Conservation (phyloP, 164 flowering plant genomes). For the Magnolia changhungtana region DNA sequence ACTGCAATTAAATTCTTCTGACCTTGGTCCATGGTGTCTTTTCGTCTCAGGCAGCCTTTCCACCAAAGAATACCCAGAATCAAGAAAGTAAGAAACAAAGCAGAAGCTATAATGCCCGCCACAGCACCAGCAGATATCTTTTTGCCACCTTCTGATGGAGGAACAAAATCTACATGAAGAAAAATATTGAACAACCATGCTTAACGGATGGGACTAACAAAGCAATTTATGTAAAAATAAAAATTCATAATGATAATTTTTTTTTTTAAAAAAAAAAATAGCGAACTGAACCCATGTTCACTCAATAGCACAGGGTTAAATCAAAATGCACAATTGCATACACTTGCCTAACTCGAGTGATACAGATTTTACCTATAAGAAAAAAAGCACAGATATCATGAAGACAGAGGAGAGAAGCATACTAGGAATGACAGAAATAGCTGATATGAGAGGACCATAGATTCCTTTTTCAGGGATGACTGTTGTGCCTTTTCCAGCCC, state of each 20-base stretch:
- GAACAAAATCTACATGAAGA: slow-evolving; percentile 17
- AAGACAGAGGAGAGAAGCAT: slow-evolving; percentile 4
- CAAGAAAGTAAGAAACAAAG: slow-evolving; percentile 13
- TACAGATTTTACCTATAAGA: background rate
- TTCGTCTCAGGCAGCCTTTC: slow-evolving; percentile 31
- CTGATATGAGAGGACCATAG: slow-evolving; percentile 26
- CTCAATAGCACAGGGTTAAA: background rate
- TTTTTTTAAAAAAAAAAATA: background rate
- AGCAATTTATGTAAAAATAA: background rate
- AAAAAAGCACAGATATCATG: background rate
- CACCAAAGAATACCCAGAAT: slow-evolving; percentile 43
- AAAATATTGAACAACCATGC: background rate
- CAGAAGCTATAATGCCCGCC: slow-evolving; percentile 34
- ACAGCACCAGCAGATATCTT: slow-evolving; percentile 16
- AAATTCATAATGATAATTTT: background rate
- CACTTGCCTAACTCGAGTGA: background rate
- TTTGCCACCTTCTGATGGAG: slow-evolving; percentile 23
- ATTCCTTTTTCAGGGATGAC: slow-evolving; percentile 9
- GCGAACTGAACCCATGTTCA: background rate
- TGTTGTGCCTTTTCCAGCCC: slow-evolving; percentile 26
- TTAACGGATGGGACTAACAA: background rate
- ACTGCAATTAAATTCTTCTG: background rate
- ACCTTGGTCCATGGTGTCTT: slow-evolving; percentile 23
- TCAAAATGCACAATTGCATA: background rate
- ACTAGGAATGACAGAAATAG: slow-evolving; percentile 23